A percentile compares a stretch with the other conserved stretches of the same genome.
Conservation (phyloP, 345 rosid species). For the Turnera subulata region DNA sequence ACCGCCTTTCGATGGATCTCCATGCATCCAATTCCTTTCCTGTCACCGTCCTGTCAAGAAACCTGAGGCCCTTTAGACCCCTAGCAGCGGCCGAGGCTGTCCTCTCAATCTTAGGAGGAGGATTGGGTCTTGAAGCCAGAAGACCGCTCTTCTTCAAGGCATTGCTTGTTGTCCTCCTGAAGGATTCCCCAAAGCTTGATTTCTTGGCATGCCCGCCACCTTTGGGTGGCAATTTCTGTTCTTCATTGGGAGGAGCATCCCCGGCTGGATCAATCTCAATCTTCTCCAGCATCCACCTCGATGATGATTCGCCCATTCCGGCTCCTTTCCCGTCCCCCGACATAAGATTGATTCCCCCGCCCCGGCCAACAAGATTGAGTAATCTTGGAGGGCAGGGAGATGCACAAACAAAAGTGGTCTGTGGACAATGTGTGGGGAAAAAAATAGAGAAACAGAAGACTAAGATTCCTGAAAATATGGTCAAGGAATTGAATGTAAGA, state of each 20-base stretch:
- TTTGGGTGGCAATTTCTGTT: neutral
- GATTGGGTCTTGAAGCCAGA: slow-evolving; percentile 8
- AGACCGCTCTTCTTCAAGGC: slow-evolving; percentile 40
- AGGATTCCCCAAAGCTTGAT: slow-evolving; percentile 13
- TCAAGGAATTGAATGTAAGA: no score
- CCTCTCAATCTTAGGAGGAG: slow-evolving; percentile 39
- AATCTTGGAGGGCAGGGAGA: no score
- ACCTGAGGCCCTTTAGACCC: slow-evolving; percentile 76
- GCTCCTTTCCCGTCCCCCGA: no score
- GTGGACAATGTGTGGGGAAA: no score
- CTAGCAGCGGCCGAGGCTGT: slow-evolving; percentile 59
- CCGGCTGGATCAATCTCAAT: slow-evolving; percentile 50
- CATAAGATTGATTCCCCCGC: no score
- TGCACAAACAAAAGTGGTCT: no score
- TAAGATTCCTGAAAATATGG: no score
- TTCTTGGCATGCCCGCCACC: no score
- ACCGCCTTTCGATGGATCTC: slow-evolving; percentile 74
- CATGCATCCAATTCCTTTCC: slow-evolving; percentile 83
- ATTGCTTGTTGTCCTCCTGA: slow-evolving; percentile 32
- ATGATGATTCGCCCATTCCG: slow-evolving; percentile 24
- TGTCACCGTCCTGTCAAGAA: slow-evolving; percentile 66
- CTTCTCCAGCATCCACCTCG: slow-evolving; percentile 62
- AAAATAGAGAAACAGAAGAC: no score
- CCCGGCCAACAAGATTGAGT: no score
- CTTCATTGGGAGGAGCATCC: slow-evolving; percentile 31